Evolutionary conservation across 768 basidiomycete species (phyloP), one percentile per base, ranked within the genome.

Genomic region (Trametes punicea): DNA sequence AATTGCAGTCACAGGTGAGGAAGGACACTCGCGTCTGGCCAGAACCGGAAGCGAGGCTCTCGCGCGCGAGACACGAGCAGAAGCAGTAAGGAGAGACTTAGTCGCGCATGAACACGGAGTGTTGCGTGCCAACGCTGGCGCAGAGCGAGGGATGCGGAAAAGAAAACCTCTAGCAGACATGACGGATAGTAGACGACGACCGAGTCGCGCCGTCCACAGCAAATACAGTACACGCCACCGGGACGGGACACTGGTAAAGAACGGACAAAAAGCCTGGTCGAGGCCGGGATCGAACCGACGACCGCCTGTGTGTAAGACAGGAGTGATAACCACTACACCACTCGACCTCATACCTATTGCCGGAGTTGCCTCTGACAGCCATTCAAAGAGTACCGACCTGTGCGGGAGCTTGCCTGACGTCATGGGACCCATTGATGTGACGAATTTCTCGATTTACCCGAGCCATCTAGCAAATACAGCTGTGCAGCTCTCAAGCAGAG

Each of bases 321-420:
- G 58, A 49, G 61, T 62, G 60, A 64, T 62, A 64, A 62, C 61
- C 64, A 64, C 64, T 64, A 62, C 60, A 64, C 64, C 64, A 64
- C 62, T 61, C 61, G 62, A 64, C 64, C 61, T 9, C 33, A 15
- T 10, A 6, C 11, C 2, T n/a, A 29, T 26, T 36, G n/a, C n/a
- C n/a, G n/a, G n/a, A n/a, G n/a, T n/a, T n/a, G n/a, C n/a, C n/a
- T n/a, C n/a, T n/a, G n/a, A n/a, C n/a, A n/a, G n/a, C n/a, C n/a
- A n/a, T n/a, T n/a, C n/a, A n/a, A n/a, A 8, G 4, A 36, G 1
- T 8, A 36, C 15, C 15, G 1, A 36, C n/a, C 13, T 15, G 34
- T 36, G 8, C 31, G 31, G 20, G n/a, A n/a, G n/a, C 34, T 20
- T 26, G 10, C 48, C 21, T 50, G 33, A 23, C 48, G 26, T 50